Evolutionary conservation across 2,329 filamentous ascomycete species (phyloP).

Genomic region (Talaromyces albobiverticillius): DNA sequence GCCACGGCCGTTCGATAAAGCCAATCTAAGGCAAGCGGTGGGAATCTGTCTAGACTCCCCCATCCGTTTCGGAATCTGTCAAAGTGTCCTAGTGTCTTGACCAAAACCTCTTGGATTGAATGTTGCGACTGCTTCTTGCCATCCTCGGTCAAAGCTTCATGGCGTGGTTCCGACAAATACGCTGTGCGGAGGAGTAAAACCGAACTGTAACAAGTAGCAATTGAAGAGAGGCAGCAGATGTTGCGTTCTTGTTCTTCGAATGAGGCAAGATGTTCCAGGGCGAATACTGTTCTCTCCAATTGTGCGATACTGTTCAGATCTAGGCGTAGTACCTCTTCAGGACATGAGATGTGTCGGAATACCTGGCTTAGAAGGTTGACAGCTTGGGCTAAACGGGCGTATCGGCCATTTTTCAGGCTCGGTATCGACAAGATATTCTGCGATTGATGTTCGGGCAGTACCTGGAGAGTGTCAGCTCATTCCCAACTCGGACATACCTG

Average conservation of each 20-base stretch:
- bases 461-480: background rate
- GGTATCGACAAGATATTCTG: slow-evolving; percentile 4
- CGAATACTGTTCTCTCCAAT: slow-evolving; percentile 2
- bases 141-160: background rate
- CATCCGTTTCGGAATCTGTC: slow-evolving; percentile 2
- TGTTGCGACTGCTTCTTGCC: background rate
- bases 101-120: slow-evolving; percentile 1
- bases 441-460: slow-evolving; percentile 2
- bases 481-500: background rate
- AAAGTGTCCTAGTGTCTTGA: slow-evolving; percentile 1
- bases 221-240: slow-evolving; percentile 3
- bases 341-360: slow-evolving; percentile 3
- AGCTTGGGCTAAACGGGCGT: slow-evolving; percentile 1
- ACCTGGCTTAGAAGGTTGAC: slow-evolving; percentile 4
- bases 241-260: slow-evolving; percentile 1
- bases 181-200: background rate
- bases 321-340: slow-evolving; percentile 1
- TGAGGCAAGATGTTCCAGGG: slow-evolving; percentile 1
- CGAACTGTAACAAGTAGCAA: slow-evolving; percentile 2
- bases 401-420: slow-evolving; percentile 2
- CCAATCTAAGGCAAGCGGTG: slow-evolving; percentile 3
- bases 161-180: slow-evolving; percentile 1
- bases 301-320: slow-evolving; percentile 1
- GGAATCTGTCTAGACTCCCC: background rate
- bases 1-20: slow-evolving; percentile 1